Base-by-base conservation (phyloP, 179 eudicot genomes). In the Nepenthes alata region DNA sequence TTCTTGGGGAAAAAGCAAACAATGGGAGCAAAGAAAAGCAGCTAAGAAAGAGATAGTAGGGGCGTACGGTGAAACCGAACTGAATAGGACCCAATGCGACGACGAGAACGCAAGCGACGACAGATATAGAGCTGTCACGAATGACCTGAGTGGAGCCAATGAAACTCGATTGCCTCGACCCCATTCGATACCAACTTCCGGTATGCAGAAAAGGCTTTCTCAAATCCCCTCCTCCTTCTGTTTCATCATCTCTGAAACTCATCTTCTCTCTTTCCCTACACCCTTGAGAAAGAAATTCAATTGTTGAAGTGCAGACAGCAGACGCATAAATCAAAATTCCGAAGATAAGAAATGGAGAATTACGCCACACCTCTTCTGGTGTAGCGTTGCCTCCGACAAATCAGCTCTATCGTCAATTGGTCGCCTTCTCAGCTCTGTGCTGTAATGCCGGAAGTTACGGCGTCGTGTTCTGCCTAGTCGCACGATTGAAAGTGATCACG, bases 101-200 rank as follows among this genome's bases (percentile, higher is more conserved):
- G 52, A 91, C 86, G 35, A 88, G 73, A 60, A 91, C 98, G 60
- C 98, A 91, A 65, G 96, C 96, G 59, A 91, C 65, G 55, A 91
- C 95, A 25, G 98, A 91, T 16, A 91, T 68, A 2, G 96, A 84
- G 50, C 81, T 80, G 10, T 91, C 98, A 15, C 98, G 74, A 47
- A 91, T 81, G 3, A 69, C 87, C 69, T 81, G 84, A 35, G 96
- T 76, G 3, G 96, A 88, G 36, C 85, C 78, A 91, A 86, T 70
- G 70, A 89, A 52, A 62, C 98, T 91, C 0, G 96, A 91, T 64
- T 88, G 98, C 56, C 95, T 73, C 4, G 98, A 88, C 6, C 96
- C 86, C 98, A 91, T 88, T 12, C 89, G 61, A 64, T 91, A 91
- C 98, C 98, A 91, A 75, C 98, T 91, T 37, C 98, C 98, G 0